phyloP scores from a whole-genome alignment of 768 basidiomycete genomes.

The Panaeolus cyanescens region DNA sequence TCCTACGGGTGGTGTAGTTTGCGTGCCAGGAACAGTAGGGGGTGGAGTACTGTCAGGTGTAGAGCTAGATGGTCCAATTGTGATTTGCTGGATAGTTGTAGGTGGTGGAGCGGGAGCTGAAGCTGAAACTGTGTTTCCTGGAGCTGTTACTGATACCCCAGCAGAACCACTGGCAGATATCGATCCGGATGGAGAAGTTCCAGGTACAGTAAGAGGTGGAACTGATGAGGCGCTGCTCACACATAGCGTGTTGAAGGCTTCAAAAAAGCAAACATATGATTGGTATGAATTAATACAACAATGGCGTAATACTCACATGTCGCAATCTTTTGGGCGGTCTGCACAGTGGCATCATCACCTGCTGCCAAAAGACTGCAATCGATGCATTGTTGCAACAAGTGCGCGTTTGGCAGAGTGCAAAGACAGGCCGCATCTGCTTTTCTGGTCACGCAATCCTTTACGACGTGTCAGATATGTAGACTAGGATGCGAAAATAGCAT shows the following conservation, averaged over 20 bases:
- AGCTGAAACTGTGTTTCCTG: not conserved
- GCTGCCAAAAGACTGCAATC: not conserved
- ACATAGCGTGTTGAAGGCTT: not conserved
- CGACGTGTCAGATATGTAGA: not conserved
- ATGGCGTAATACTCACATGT: not conserved
- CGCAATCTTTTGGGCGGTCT: not conserved
- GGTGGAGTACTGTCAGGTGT: not conserved
- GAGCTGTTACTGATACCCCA: not conserved
- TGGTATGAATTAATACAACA: not conserved
- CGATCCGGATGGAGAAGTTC: not conserved
- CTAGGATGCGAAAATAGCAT: not conserved
- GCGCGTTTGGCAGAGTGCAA: not conserved
- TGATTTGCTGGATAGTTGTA: not conserved
- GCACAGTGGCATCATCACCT: no score
- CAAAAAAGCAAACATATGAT: not conserved
- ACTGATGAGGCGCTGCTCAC: not conserved
- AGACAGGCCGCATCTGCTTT: not conserved
- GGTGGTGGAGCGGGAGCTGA: not conserved
- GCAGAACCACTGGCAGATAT: no score
- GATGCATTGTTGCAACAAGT: not conserved
- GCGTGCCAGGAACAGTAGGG: not conserved
- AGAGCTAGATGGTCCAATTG: not conserved
- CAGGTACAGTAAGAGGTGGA: not conserved
- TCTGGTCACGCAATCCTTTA: not conserved
- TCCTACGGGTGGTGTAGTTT: not conserved